Conservation (phyloP, 345 rosid genomes). For the Sonneratia alba region DNA sequence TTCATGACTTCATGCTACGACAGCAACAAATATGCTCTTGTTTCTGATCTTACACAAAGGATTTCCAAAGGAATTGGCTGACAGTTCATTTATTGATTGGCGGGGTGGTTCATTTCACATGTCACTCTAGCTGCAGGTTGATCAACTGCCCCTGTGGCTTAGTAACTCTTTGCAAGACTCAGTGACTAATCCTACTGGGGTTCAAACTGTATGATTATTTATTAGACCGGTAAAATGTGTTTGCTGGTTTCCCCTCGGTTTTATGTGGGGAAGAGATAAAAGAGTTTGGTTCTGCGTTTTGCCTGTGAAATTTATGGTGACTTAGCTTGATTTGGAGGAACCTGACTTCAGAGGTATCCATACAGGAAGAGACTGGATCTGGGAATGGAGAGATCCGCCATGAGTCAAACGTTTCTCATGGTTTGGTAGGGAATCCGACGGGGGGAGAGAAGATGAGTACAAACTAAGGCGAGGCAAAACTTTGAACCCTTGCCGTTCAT, state of each 20-base stretch:
- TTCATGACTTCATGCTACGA: constrained; percentile 69
- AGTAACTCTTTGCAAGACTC: neutral
- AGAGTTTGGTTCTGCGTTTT: neutral
- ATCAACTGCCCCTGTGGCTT: neutral
- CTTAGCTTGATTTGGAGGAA: neutral
- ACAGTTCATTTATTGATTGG: neutral
- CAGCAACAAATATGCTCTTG: constrained; percentile 60
- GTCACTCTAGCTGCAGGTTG: neutral
- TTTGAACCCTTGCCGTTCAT: neutral
- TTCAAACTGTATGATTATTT: neutral
- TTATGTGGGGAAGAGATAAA: neutral
- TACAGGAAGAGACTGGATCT: neutral
- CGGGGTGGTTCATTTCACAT: neutral
- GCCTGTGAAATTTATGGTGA: neutral
- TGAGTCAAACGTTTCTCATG: neutral
- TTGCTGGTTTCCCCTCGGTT: neutral
- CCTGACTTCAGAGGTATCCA: neutral
- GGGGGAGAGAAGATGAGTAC: neutral
- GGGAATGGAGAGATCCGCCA: neutral
- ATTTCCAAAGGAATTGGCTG: constrained; percentile 44
- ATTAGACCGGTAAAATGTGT: neutral
- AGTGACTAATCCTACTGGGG: neutral
- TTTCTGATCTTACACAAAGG: constrained; percentile 54
- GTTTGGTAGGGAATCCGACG: neutral
- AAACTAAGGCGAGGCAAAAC: neutral